Percentiles rank a stretch among this genome's conserved stretches.
These are phyloP conservation scores for Globisporangium recalcitrans DNA, from an alignment of 352 stramenopile genomes.

Conservation along the genomic window DNA sequence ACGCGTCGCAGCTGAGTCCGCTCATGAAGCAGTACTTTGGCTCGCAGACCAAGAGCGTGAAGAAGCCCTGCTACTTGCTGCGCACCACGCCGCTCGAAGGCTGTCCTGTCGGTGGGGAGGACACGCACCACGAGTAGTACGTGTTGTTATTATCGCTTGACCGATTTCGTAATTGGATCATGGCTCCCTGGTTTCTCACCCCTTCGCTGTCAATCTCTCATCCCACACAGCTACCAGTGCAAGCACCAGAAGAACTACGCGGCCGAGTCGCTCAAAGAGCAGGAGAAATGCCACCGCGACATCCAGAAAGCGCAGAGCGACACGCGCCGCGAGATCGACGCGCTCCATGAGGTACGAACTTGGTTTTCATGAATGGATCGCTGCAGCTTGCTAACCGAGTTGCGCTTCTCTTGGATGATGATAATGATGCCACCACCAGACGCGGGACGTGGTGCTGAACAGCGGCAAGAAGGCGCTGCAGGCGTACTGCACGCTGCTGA, in stretches of 20 bases:
- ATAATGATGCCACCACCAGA: slow-evolving; percentile 17
- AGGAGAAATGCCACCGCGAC: slow-evolving; percentile 51
- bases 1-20: slow-evolving; percentile 72
- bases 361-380: neutral
- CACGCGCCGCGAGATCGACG: slow-evolving; percentile 48
- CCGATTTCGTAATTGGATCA: too few relatives aligned
- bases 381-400: neutral
- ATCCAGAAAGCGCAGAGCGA: slow-evolving; percentile 57
- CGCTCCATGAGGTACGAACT: slow-evolving; percentile 42
- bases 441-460: slow-evolving; percentile 57
- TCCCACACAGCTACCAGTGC: slow-evolving; percentile 32
- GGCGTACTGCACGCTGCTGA: slow-evolving; percentile 60
- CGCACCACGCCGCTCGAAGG: slow-evolving; percentile 66
- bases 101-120: slow-evolving; percentile 72
- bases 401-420: neutral
- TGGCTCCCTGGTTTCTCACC: neutral
- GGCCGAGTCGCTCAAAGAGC: slow-evolving; percentile 37
- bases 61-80: slow-evolving; percentile 66
- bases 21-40: slow-evolving; percentile 76
- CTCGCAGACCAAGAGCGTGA: slow-evolving; percentile 47
- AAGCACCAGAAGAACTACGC: slow-evolving; percentile 43
- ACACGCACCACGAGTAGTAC: slow-evolving; percentile 77
- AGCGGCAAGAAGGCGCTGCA: slow-evolving; percentile 71
- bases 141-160: slow-evolving; percentile 9
- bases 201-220: neutral